These are phyloP conservation scores for Neurospora sp. DNA, from an alignment of 495 filamentous ascomycete genomes.

Conservation along the genomic window DNA sequence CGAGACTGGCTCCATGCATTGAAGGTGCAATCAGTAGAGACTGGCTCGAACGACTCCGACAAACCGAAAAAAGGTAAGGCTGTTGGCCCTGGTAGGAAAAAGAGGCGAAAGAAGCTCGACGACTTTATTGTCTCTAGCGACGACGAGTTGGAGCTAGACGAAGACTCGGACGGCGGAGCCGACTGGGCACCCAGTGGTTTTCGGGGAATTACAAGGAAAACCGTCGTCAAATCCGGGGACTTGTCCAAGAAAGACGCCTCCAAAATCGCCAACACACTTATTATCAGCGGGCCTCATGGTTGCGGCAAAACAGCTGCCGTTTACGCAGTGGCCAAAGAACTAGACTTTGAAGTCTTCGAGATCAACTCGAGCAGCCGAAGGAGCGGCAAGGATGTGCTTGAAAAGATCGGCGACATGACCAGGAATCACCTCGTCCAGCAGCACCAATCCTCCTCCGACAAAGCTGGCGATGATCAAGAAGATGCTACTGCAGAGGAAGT, in stretches of 20 bases:
- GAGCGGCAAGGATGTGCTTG: slow-evolving; percentile 81
- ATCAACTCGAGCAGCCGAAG: slow-evolving; percentile 76
- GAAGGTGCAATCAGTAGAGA: slow-evolving; percentile 63
- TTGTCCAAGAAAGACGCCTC: slow-evolving; percentile 30
- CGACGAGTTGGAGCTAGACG: slow-evolving; percentile 72
- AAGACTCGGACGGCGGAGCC: slow-evolving; percentile 56
- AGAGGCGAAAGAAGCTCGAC: slow-evolving; percentile 63
- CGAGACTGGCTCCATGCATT: slow-evolving; percentile 77
- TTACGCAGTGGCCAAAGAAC: slow-evolving; percentile 90
- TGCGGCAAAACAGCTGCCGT: slow-evolving; percentile 91
- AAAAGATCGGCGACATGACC: slow-evolving; percentile 93
- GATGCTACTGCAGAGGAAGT: slow-evolving; percentile 48
- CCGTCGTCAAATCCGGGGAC: slow-evolving; percentile 53
- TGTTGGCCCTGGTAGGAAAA: slow-evolving; percentile 48
- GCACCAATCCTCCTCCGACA: slow-evolving; percentile 16
- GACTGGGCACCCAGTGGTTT: slow-evolving; percentile 36
- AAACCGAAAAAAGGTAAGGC: slow-evolving; percentile 36
- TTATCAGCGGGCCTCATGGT: slow-evolving; percentile 83
- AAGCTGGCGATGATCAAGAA: slow-evolving; percentile 16
- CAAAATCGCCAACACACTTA: slow-evolving; percentile 49
- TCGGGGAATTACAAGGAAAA: slow-evolving; percentile 39
- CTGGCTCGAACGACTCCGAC: slow-evolving; percentile 41
- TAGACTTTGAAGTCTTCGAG: slow-evolving; percentile 92
- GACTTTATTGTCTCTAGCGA: slow-evolving; percentile 81
- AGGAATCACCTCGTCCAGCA: slow-evolving; percentile 75